Percentiles rank a stretch among this genome's conserved stretches.
These are phyloP conservation scores for Ophiostoma montium DNA, from an alignment of 2,329 filamentous ascomycete genomes.

Conservation along the genomic window DNA sequence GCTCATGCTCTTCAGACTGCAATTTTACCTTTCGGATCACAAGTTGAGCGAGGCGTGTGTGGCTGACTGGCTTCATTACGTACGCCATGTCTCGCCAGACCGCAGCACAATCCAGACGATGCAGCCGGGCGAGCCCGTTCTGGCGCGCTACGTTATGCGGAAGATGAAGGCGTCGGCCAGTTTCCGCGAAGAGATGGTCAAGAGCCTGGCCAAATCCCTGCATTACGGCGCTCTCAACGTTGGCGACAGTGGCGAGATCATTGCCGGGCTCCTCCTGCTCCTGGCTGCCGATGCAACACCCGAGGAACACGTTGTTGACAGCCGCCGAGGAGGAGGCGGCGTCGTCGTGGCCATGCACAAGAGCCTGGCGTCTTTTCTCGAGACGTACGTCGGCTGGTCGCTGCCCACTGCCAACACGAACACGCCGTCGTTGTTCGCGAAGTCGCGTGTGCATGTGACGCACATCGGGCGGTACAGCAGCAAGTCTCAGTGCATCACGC, in stretches of 20 bases:
- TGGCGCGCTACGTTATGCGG: not conserved
- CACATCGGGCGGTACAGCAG: not conserved
- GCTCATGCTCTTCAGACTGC: not conserved
- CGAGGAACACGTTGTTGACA: not conserved
- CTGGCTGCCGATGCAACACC: not conserved
- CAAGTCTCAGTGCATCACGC: not conserved
- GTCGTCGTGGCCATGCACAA: not conserved
- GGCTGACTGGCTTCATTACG: constrained; percentile 5
- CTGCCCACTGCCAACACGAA: not conserved
- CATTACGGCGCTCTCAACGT: not conserved
- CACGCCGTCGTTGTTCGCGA: not conserved
- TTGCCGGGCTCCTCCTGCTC: constrained; percentile 2
- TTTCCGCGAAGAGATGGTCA: not conserved
- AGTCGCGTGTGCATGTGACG: not conserved
- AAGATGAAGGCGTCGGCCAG: not conserved
- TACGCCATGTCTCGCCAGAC: not conserved
- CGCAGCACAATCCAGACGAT: constrained; percentile 1
- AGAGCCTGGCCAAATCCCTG: not conserved
- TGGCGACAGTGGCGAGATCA: not conserved
- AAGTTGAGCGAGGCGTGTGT: constrained; percentile 4
- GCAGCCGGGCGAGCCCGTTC: not conserved
- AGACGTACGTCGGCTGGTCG: not conserved
- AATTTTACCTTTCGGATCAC: not conserved
- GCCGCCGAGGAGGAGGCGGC: too few species aligned
- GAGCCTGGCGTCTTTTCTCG: not conserved